These are phyloP conservation scores for Akanthomyces muscarius DNA, from an alignment of 2,329 filamentous ascomycete genomes.

Conservation along the genomic window DNA sequence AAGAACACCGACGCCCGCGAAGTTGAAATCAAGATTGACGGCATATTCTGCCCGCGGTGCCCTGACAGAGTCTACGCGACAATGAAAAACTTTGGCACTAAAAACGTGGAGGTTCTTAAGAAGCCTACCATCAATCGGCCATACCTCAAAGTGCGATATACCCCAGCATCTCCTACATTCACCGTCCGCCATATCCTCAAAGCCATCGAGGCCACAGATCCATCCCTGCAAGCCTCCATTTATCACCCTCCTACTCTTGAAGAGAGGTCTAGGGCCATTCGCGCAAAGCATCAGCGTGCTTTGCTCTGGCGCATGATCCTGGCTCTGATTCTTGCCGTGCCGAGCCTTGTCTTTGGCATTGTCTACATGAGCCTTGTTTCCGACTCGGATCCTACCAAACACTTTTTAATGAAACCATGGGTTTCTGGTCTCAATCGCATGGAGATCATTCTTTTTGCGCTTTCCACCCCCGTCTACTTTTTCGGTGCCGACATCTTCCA, in stretches of 20 bases:
- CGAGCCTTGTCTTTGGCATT: conserved; percentile 82
- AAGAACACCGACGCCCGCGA: conserved; percentile 43
- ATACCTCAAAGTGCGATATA: conserved; percentile 67
- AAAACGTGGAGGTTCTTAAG: conserved; percentile 49
- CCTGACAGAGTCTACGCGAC: conserved; percentile 54
- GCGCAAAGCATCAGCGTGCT: conserved; percentile 62
- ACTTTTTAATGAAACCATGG: conserved; percentile 67
- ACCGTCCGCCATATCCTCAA: conserved; percentile 72
- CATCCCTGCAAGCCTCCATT: conserved; percentile 62
- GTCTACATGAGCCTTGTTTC: conserved; percentile 84
- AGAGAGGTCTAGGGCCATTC: conserved; percentile 71
- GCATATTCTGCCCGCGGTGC: conserved; percentile 73
- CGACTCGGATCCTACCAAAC: conserved; percentile 50
- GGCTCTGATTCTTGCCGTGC: conserved; percentile 66
- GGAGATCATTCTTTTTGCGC: conserved; percentile 74
- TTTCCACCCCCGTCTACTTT: conserved; percentile 84
- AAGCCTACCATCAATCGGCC: conserved; percentile 58
- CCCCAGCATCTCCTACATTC: conserved; percentile 61
- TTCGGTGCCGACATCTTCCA: conserved; percentile 86
- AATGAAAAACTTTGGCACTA: conserved; percentile 48
- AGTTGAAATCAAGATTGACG: conserved; percentile 62
- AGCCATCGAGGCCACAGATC: conserved; percentile 62
- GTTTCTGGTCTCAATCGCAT: conserved; percentile 68
- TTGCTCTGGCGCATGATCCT: conserved; percentile 68
- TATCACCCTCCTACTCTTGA: conserved; percentile 80